phyloP scores from a whole-genome alignment of 495 filamentous ascomycete genomes.

The Cairneyella variabilis region DNA sequence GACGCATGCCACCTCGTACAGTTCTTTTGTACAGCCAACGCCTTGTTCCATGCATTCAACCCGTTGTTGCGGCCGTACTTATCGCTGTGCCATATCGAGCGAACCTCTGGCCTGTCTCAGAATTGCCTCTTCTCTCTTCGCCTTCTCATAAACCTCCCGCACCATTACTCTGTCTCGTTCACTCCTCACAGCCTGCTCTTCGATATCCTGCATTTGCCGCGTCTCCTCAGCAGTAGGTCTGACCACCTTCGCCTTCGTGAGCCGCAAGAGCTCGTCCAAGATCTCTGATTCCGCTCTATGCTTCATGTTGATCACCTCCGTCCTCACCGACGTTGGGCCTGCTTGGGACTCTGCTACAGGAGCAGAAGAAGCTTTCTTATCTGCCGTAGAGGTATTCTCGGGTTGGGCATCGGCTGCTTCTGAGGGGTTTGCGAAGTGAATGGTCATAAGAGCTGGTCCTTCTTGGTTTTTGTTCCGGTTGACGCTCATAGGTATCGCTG shows the following conservation, averaged over 20 bases:
- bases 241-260: constrained; percentile 65
- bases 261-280: constrained; percentile 57
- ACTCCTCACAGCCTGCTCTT: constrained; percentile 48
- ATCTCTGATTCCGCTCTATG: constrained; percentile 59
- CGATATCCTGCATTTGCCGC: constrained; percentile 52
- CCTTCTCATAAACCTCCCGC: constrained; percentile 7
- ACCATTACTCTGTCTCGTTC: constrained; percentile 6
- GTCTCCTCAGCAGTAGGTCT: constrained; percentile 57
- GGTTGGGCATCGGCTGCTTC: constrained; percentile 25
- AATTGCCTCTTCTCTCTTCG: constrained; percentile 19
- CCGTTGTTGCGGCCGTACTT: neutral
- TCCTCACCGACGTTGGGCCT: constrained; percentile 6
- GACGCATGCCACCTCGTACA: no score
- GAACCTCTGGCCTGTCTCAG: constrained; percentile 11
- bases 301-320: constrained; percentile 59
- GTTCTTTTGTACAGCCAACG: constrained; percentile 16
- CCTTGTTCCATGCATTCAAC: constrained; percentile 9
- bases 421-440: constrained; percentile 59
- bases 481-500: constrained; percentile 75
- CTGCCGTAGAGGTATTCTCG: constrained; percentile 22
- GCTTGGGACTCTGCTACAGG: constrained; percentile 30
- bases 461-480: constrained; percentile 54
- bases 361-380: constrained; percentile 28
- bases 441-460: constrained; percentile 63
- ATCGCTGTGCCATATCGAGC: neutral